Evolutionary conservation across 1,284 basidiomycete species (phyloP), one percentile per base, ranked within the genome.

Genomic region (Cutaneotrichosporon cavernicola): DNA sequence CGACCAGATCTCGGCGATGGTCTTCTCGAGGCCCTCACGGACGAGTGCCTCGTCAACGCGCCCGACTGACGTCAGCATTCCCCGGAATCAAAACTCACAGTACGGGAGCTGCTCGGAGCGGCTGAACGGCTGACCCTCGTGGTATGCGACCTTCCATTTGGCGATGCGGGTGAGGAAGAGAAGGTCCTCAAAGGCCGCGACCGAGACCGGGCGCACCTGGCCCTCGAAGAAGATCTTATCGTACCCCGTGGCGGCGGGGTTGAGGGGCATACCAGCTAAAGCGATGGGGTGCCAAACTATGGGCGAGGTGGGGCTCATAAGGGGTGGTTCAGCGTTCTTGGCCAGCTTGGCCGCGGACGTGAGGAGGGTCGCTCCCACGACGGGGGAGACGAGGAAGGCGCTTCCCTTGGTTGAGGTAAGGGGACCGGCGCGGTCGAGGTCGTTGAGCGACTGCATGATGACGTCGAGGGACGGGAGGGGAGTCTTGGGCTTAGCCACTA

Each of bases 61-160:
- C 22, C 49, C 49, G 49, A 51, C 49, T 51, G 49, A 16, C 21
- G 26, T 51, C 4, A 51, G 22, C 30, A 51, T 30, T 18, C 43
- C 18, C 43, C 14, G 18, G 43, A 18, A 36, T 13, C 18, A n/a
- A 7, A 18, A 18, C 49, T 51, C 49, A 51, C 49, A 51, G 49
- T 51, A 51, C 22, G 49, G 49, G 14, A 51, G 49, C 49, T 51
- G 49, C 10, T 26, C 49, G 22, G 49, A 30, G 49, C 49, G 49
- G 22, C 16, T 51, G 49, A 51, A 51, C 10, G 49, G 49, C 30
- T 51, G 49, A 22, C 49, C 49, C 10, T 26, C 21, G 49, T 51
- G 49, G 49, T 51, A 51, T 22, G 49, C 49, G 10, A 51, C 49
- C 30, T 51, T 51, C 49, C 49, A 51, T 22, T 51, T 51, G 21